Conservation (phyloP, 352 stramenopile genomes). For the Phytopythium mirpurense region DNA sequence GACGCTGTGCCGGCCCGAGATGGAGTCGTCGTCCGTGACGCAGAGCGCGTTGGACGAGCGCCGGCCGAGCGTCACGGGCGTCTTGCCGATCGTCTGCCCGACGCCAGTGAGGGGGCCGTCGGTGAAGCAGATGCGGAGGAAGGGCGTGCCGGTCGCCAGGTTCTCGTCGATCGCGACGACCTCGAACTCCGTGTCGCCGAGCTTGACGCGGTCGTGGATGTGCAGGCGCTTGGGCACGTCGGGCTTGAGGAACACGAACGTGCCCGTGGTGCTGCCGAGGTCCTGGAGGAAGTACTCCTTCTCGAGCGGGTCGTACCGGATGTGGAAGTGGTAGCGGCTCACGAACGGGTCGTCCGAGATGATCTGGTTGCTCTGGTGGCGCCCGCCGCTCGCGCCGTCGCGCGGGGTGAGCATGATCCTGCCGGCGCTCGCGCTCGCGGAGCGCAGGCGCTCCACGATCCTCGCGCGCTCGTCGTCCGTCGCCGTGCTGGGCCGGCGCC, state of each 20-base stretch:
- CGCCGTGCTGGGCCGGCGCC: constrained; percentile 4
- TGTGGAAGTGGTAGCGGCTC: constrained; percentile 76
- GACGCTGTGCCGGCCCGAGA: constrained; percentile 67
- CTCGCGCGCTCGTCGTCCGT: constrained; percentile 24
- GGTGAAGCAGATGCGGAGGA: constrained; percentile 72
- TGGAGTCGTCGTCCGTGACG: constrained; percentile 78
- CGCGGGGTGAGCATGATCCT: constrained; percentile 66
- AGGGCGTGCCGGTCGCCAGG: constrained; percentile 58
- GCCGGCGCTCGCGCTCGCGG: constrained; percentile 14
- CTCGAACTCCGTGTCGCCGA: constrained; percentile 80
- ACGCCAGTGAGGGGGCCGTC: constrained; percentile 66
- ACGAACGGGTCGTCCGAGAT: constrained; percentile 84
- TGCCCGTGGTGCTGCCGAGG: constrained; percentile 73
- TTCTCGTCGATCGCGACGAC: constrained; percentile 71
- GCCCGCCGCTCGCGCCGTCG: constrained; percentile 56
- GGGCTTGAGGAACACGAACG: constrained; percentile 75
- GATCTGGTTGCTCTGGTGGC: constrained; percentile 80
- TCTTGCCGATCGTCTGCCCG: constrained; percentile 71
- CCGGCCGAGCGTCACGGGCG: constrained; percentile 65
- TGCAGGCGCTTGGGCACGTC: constrained; percentile 63
- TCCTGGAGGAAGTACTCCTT: constrained; percentile 84
- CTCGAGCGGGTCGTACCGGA: constrained; percentile 75
- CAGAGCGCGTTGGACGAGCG: constrained; percentile 74
- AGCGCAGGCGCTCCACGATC: constrained; percentile 12
- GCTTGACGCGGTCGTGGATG: constrained; percentile 63